phyloP scores from a whole-genome alignment of 2,329 filamentous ascomycete genomes.

The Alternaria burnsii region DNA sequence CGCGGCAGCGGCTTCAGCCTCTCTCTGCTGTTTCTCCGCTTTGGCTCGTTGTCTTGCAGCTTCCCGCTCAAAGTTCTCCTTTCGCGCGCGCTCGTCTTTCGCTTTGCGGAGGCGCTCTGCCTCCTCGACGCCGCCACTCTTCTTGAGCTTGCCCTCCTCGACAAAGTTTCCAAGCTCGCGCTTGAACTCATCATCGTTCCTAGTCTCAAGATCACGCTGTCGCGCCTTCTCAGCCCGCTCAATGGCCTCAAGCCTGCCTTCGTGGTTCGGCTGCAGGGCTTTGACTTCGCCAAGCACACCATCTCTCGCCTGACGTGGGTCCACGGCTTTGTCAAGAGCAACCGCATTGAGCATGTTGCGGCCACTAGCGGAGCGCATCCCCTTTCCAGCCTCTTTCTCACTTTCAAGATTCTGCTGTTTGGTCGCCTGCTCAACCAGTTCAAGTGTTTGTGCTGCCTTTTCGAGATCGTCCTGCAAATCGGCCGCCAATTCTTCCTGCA shows the following conservation, averaged over 20 bases:
- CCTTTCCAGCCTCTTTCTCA: conserved; percentile 60
- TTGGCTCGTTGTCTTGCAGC: conserved; percentile 56
- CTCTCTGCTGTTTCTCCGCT: conserved; percentile 55
- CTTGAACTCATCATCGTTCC: conserved; percentile 78
- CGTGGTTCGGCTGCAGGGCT: conserved; percentile 92
- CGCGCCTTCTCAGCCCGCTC: conserved; percentile 94
- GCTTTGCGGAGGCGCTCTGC: conserved; percentile 82
- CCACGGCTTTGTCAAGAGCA: conserved; percentile 60
- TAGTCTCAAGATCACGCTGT: conserved; percentile 84
- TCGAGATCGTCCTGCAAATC: conserved; percentile 95
- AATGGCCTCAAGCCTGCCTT: conserved; percentile 91
- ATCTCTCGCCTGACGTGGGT: conserved; percentile 87
- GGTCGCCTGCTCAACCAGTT: conserved; percentile 95
- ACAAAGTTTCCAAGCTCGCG: conserved; percentile 88
- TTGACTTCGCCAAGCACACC: conserved; percentile 91
- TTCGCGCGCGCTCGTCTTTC: conserved; percentile 86
- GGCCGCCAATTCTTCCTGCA: conserved; percentile 93
- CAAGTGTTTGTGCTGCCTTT: conserved; percentile 92
- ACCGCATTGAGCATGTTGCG: conserved; percentile 47
- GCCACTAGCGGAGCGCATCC: conserved; percentile 60
- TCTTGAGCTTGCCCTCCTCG: conserved; percentile 89
- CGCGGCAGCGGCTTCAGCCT: conserved; percentile 43
- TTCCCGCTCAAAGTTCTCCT: conserved; percentile 71
- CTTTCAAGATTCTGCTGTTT: conserved; percentile 91
- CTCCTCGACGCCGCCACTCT: conserved; percentile 94